Percentiles rank a stretch among this genome's conserved stretches.
Conservation (phyloP, 2,329 filamentous ascomycete species). For the Sporothrix inflata region DNA sequence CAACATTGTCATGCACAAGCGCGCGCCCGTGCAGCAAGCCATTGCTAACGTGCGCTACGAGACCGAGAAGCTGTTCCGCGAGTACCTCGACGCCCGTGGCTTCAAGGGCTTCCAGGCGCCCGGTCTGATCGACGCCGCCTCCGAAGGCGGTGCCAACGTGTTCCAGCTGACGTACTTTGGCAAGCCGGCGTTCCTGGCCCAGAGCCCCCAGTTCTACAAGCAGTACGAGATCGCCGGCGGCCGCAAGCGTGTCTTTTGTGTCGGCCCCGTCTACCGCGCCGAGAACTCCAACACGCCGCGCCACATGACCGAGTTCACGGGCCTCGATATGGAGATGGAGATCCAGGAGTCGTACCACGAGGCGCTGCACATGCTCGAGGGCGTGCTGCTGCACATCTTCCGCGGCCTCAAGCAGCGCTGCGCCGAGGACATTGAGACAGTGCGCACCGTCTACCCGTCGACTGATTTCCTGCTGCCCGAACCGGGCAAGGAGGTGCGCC, state of each 20-base stretch:
- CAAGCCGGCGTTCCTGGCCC: slow-evolving; percentile 76
- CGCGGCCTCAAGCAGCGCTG: slow-evolving; percentile 69
- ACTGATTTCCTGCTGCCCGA: slow-evolving; percentile 77
- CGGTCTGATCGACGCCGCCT: slow-evolving; percentile 84
- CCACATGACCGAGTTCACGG: slow-evolving; percentile 87
- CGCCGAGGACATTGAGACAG: slow-evolving; percentile 70
- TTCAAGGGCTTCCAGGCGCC: slow-evolving; percentile 89
- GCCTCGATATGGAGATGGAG: slow-evolving; percentile 89
- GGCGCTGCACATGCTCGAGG: slow-evolving; percentile 72
- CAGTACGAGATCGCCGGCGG: slow-evolving; percentile 82
- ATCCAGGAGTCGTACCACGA: slow-evolving; percentile 79
- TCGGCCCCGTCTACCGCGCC: slow-evolving; percentile 82
- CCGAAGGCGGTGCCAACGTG: slow-evolving; percentile 90
- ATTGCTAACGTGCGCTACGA: slow-evolving; percentile 60
- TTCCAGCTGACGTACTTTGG: slow-evolving; percentile 91
- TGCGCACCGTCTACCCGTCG: slow-evolving; percentile 75
- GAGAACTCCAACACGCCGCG: slow-evolving; percentile 83
- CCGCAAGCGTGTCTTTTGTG: slow-evolving; percentile 75
- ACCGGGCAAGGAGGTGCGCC: slow-evolving; percentile 72
- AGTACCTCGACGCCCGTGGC: slow-evolving; percentile 71
- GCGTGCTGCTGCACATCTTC: slow-evolving; percentile 78
- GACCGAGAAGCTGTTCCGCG: slow-evolving; percentile 46
- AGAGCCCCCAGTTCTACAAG: slow-evolving; percentile 86
- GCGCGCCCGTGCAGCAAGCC: slow-evolving; percentile 87
- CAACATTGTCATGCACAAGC: slow-evolving; percentile 91